Conservation (phyloP, 164 flowering plant species). For the Magnolia kwangsiensis region DNA sequence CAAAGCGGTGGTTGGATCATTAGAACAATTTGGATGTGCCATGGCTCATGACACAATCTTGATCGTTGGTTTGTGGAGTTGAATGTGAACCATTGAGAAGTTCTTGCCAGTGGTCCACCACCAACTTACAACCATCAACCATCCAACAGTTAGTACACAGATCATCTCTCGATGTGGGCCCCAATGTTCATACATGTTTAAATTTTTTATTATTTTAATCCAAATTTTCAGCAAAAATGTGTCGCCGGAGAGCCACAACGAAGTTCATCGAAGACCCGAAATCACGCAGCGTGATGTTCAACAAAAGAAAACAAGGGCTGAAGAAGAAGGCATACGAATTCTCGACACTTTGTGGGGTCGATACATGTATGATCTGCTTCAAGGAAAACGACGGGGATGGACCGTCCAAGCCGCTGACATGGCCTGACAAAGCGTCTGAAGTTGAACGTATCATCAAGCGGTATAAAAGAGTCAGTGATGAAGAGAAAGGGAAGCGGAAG, state of each 20-base stretch:
- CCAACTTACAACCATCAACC: too few species aligned
- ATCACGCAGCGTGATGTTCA: slow-evolving; percentile 15
- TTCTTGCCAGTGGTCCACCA: too few species aligned
- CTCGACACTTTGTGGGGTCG: slow-evolving; percentile 25
- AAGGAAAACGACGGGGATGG: not conserved
- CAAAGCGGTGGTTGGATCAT: too few species aligned
- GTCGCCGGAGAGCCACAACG: slow-evolving; percentile 14
- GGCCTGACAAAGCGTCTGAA: slow-evolving; percentile 4
- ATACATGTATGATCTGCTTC: slow-evolving; percentile 18
- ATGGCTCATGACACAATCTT: too few species aligned
- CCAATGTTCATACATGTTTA: too few species aligned
- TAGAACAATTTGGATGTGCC: too few species aligned
- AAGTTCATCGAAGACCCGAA: slow-evolving; percentile 15
- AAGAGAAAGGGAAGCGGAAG: slow-evolving; percentile 7
- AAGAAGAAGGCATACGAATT: slow-evolving; percentile 25
- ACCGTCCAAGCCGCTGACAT: not conserved
- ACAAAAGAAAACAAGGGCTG: slow-evolving; percentile 20
- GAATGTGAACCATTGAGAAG: too few species aligned
- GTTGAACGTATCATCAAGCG: slow-evolving; percentile 6
- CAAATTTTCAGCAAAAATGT: slow-evolving; percentile 12
- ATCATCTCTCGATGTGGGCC: too few species aligned
- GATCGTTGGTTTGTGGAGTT: too few species aligned
- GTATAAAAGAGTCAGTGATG: not conserved
- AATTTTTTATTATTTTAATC: too few species aligned
- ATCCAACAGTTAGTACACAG: too few species aligned